These are phyloP conservation scores for Suillus brevipes DNA, from an alignment of 768 basidiomycete genomes.

Conservation along the genomic window DNA sequence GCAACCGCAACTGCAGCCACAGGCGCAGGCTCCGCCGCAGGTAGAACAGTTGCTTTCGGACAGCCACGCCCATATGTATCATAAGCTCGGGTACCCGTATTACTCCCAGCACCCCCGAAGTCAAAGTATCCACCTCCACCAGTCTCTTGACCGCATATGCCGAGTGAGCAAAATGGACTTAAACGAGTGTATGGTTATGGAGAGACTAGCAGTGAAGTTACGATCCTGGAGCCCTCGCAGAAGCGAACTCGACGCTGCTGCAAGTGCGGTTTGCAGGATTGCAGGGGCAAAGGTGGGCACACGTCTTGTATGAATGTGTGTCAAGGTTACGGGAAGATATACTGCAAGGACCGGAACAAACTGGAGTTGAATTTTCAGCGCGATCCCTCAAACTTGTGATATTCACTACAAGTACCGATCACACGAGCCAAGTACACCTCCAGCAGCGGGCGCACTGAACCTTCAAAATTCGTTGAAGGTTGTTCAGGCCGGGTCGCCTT, in stretches of 20 bases:
- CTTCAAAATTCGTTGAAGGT: too few species aligned
- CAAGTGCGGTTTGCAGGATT: too few species aligned
- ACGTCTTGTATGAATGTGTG: too few species aligned
- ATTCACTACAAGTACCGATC: too few species aligned
- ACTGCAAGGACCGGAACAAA: too few species aligned
- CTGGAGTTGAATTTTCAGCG: too few species aligned
- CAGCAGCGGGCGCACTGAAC: too few species aligned
- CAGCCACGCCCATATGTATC: slow-evolving; percentile 34
- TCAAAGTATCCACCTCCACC: slow-evolving; percentile 18
- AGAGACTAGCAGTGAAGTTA: slow-evolving; percentile 24
- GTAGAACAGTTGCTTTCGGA: slow-evolving; percentile 23
- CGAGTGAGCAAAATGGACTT: slow-evolving; percentile 25
- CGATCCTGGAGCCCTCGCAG: slow-evolving; percentile 38
- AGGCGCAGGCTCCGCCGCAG: slow-evolving; percentile 27
- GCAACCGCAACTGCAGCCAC: slow-evolving; percentile 17
- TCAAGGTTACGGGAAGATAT: too few species aligned
- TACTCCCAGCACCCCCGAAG: slow-evolving; percentile 25
- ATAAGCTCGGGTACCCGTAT: slow-evolving; percentile 36
- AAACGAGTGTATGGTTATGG: slow-evolving; percentile 32
- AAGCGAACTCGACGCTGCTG: slow-evolving; percentile 79
- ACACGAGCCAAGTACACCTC: too few species aligned
- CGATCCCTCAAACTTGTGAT: too few species aligned
- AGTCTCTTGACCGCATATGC: slow-evolving; percentile 24
- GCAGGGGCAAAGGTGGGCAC: too few species aligned
- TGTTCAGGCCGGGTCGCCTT: too few species aligned